Conservation (phyloP, 2,329 filamentous ascomycete species). For the Cercospora canescens region DNA sequence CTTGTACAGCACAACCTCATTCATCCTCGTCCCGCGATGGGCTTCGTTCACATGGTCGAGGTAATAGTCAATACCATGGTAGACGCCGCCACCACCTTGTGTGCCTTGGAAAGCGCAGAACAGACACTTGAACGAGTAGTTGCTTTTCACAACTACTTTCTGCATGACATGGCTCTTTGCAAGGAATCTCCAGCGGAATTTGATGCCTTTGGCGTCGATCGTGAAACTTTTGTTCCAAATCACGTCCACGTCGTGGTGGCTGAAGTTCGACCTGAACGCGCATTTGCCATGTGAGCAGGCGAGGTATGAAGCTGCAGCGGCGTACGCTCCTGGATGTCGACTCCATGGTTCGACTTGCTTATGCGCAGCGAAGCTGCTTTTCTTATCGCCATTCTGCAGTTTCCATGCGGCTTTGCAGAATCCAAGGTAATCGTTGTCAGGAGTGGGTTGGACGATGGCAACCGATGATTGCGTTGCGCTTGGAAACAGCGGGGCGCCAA, state of each 20-base stretch:
- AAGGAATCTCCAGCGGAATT: slow-evolving; percentile 50
- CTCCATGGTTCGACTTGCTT: slow-evolving; percentile 29
- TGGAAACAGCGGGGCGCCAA: background rate
- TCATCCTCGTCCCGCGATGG: slow-evolving; percentile 37
- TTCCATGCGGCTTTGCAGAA: slow-evolving; percentile 52
- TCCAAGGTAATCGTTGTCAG: slow-evolving; percentile 36
- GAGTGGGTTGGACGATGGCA: slow-evolving; percentile 30
- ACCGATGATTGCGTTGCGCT: slow-evolving; percentile 14
- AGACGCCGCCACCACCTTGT: slow-evolving; percentile 37
- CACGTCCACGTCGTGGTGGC: slow-evolving; percentile 30
- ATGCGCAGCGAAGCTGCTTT: slow-evolving; percentile 32
- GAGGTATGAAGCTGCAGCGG: slow-evolving; percentile 31
- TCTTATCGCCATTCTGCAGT: slow-evolving; percentile 36
- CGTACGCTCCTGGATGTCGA: slow-evolving; percentile 25
- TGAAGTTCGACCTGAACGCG: slow-evolving; percentile 45
- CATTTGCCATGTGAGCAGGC: slow-evolving; percentile 46
- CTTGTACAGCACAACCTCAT: slow-evolving; percentile 41
- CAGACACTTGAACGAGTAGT: slow-evolving; percentile 45
- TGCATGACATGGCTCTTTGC: slow-evolving; percentile 48
- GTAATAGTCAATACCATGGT: slow-evolving; percentile 43
- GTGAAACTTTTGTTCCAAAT: slow-evolving; percentile 32
- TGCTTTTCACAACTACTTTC: slow-evolving; percentile 30
- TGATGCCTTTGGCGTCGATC: slow-evolving; percentile 36
- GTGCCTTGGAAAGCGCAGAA: slow-evolving; percentile 46
- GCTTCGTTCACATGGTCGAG: slow-evolving; percentile 44